Conservation (phyloP, 192 early-diverging fungal genomes). For the Chytriomyces hyalinus region DNA sequence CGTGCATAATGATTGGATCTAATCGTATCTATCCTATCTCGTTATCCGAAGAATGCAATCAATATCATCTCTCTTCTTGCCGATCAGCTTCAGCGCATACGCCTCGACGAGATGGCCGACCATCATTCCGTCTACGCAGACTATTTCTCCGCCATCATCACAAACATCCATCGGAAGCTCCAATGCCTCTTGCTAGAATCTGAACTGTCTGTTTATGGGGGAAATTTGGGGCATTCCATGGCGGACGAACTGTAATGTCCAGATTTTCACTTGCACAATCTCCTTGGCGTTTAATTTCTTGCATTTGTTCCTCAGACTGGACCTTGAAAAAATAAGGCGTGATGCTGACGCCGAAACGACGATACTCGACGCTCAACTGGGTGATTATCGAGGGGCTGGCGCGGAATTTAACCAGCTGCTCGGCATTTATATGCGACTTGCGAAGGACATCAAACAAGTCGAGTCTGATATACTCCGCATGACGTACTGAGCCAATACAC, state of each 20-base stretch:
- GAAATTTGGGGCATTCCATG: background rate
- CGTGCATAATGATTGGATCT: too few species aligned
- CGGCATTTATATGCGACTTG: constrained; percentile 1
- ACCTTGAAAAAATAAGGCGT: background rate
- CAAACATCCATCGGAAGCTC: constrained; percentile 18
- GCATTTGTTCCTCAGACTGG: background rate
- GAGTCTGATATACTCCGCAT: constrained; percentile 13
- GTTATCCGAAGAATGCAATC: background rate
- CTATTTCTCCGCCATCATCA: constrained; percentile 23
- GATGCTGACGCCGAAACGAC: constrained; percentile 10
- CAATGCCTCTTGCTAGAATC: constrained; percentile 16
- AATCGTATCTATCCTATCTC: too few species aligned
- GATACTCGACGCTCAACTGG: constrained; percentile 1
- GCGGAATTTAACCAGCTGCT: constrained; percentile 17
- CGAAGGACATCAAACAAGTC: constrained; percentile 6
- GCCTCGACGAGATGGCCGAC: background rate
- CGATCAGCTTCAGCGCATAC: background rate
- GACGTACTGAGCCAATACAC: background rate
- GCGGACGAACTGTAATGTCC: background rate
- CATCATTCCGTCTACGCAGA: constrained; percentile 7
- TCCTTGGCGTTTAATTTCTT: background rate
- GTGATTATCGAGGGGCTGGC: constrained; percentile 14
- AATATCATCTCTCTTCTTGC: background rate
- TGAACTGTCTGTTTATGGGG: background rate
- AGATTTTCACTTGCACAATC: background rate